Evolutionary conservation across 768 basidiomycete species (phyloP).

Genomic region (Phanerodontia chrysosporium): DNA sequence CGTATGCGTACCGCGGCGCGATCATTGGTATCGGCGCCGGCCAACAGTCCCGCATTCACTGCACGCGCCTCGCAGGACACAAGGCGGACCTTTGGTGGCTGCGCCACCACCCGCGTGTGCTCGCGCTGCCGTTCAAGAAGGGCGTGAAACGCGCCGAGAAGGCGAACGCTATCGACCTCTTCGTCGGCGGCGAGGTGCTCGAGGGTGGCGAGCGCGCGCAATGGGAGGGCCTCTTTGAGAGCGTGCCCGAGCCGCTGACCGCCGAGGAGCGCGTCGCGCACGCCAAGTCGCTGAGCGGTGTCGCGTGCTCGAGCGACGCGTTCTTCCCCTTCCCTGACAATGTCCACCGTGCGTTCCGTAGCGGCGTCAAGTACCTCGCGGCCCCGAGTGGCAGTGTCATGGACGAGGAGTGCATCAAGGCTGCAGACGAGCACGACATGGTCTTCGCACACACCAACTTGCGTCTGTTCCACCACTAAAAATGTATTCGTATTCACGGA

Average conservation of each 20-base stretch:
- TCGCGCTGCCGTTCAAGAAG: conserved; percentile 92
- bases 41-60: conserved; percentile 98
- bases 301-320: conserved; percentile 93
- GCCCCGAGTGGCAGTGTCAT: conserved; percentile 94
- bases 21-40: conserved; percentile 96
- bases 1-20: conserved; percentile 88
- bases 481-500: not conserved
- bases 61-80: conserved; percentile 93
- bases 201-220: conserved; percentile 87
- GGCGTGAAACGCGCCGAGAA: conserved; percentile 97
- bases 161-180: conserved; percentile 96
- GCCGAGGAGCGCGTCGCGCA: conserved; percentile 72
- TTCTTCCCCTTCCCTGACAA: conserved; percentile 99
- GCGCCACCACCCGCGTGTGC: conserved; percentile 91
- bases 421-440: conserved; percentile 89
- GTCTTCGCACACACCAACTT: conserved; percentile 89
- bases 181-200: conserved; percentile 84
- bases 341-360: conserved; percentile 87
- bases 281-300: conserved; percentile 70
- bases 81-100: conserved; percentile 99
- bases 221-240: conserved; percentile 88
- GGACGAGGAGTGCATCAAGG: conserved; percentile 95
- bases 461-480: conserved; percentile 86
- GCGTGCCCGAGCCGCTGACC: conserved; percentile 57
- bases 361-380: conserved; percentile 89